These are phyloP conservation scores for Penicillium freii DNA, from an alignment of 2,329 filamentous ascomycete species.

Conservation along the genomic window DNA sequence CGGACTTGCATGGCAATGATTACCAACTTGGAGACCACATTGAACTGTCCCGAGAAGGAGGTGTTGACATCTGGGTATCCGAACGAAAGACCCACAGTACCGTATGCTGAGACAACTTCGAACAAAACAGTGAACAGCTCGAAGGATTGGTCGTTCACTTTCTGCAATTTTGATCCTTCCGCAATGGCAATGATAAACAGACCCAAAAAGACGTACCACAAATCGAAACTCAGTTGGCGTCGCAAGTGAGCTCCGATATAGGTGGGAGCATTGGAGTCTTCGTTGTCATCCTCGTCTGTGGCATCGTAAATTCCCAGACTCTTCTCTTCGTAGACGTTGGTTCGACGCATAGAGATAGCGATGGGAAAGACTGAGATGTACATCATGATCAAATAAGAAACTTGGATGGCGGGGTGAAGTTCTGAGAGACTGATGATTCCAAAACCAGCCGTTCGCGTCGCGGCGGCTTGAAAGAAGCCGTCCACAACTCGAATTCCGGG, in stretches of 20 bases:
- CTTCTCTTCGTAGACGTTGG: conserved; percentile 91
- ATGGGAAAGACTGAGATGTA: conserved; percentile 98
- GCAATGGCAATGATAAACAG: conserved; percentile 90
- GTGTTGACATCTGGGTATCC: conserved; percentile 75
- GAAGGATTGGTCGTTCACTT: conserved; percentile 57
- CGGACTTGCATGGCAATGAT: conserved; percentile 67
- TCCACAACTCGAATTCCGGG: conserved; percentile 75
- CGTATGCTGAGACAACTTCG: conserved; percentile 86
- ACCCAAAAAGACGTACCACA: conserved; percentile 95
- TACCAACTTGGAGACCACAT: conserved; percentile 63
- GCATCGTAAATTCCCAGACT: conserved; percentile 67
- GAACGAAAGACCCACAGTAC: conserved; percentile 87
- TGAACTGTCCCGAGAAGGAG: conserved; percentile 80
- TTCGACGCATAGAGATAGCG: conserved; percentile 88
- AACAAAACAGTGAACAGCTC: conserved; percentile 71
- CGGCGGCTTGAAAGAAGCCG: conserved; percentile 84
- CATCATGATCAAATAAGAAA: conserved; percentile 98
- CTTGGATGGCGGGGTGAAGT: conserved; percentile 86
- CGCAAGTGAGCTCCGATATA: conserved; percentile 92
- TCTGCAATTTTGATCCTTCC: conserved; percentile 71
- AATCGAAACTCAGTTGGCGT: conserved; percentile 88
- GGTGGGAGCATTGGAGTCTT: conserved; percentile 62
- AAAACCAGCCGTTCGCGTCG: conserved; percentile 89
- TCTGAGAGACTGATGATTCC: conserved; percentile 72
- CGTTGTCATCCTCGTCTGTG: conserved; percentile 51